Base-by-base conservation (phyloP, 306 rosid species). In the Rosa lucieae region DNA sequence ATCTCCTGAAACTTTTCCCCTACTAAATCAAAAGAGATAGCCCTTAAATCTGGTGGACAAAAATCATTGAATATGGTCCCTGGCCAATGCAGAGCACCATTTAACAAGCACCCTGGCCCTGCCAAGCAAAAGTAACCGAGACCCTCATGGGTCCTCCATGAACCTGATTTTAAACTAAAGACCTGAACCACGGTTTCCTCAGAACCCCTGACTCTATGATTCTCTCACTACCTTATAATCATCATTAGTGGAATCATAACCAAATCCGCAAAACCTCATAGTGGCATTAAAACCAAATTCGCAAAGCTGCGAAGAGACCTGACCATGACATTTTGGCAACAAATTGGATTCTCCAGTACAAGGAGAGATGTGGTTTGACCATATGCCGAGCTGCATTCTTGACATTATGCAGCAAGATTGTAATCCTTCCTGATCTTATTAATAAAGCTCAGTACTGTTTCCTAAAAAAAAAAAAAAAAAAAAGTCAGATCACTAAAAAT, bases 21-120 rank as follows among this genome's bases (percentile, higher is more conserved):
- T 1, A 6, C 74, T 46, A 70, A 46, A 44, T 70, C 39, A 7
- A 70, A 70, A 23, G 55, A 70, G 18, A 44, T 10, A 11, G 43
- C 43, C 21, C 55, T 47, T 0, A 37, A 49, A 12, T 12, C 18
- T 12, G 18, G 2, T 49, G 17, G 55, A 49, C 5, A 3, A 40
- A 40, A 9, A 46, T 46, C 43, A n/a, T 7, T 21, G 3, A 40
- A 40, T 40, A 5, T 49, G 55, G 15, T 18, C 53, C 21, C 73
- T 69, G n/a, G 3, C 73, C 73, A 69, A 69, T 43, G 52, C 7
- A 69, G 20, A n/a, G 18, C 73, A 5, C 73, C 73, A 21, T 69
- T 43, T 20, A 69, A 42, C 15, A 69, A 42, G 73, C 73, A 69
- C 8, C 55, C 73, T 18, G 21, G 13, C 39, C 52, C 35, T 0